Conservation (phyloP, 768 basidiomycete genomes). For the Lactarius sp. region DNA sequence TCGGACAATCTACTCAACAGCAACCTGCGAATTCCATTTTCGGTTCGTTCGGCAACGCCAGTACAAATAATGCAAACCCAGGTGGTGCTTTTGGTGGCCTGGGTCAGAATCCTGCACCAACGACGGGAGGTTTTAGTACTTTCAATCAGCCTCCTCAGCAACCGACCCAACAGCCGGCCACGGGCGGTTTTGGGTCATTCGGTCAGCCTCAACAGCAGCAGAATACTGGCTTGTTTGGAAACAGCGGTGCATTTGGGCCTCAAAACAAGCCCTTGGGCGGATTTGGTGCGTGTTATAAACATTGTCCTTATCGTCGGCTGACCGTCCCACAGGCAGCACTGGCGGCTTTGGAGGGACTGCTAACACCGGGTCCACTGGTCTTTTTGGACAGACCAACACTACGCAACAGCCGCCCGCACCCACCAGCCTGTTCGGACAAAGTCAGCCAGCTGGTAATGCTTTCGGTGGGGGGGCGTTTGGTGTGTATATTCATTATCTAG, state of each 20-base stretch:
- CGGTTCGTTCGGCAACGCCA: conserved; percentile 29
- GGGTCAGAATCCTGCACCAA: conserved; percentile 23
- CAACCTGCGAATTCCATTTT: conserved; percentile 30
- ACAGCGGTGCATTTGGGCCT: conserved; percentile 31
- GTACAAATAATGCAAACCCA: conserved; percentile 26
- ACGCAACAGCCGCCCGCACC: conserved; percentile 33
- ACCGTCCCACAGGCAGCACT: conserved; percentile 10
- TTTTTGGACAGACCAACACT: conserved; percentile 30
- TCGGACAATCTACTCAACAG: conserved; percentile 33
- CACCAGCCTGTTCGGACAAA: conserved; percentile 33
- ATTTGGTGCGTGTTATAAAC: conserved; percentile 15
- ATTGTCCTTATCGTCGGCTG: neutral
- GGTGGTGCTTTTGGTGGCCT: conserved; percentile 32
- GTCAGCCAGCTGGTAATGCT: conserved; percentile 17
- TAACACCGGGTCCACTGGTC: conserved; percentile 22
- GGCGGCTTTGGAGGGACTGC: conserved; percentile 20
- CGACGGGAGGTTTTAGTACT: conserved; percentile 27
- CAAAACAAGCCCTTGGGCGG: conserved; percentile 33
- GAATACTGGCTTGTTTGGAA: conserved; percentile 30
- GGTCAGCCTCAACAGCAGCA: conserved; percentile 28
- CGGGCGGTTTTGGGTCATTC: conserved; percentile 35
- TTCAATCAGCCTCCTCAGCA: conserved; percentile 29
- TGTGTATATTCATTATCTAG: conserved; percentile 8
- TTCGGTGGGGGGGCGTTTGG: conserved; percentile 31
- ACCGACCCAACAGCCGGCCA: conserved; percentile 31